Evolutionary conservation across 768 basidiomycete species (phyloP), one percentile per base, ranked within the genome.

Genomic region (Pulveroboletus sp.): DNA sequence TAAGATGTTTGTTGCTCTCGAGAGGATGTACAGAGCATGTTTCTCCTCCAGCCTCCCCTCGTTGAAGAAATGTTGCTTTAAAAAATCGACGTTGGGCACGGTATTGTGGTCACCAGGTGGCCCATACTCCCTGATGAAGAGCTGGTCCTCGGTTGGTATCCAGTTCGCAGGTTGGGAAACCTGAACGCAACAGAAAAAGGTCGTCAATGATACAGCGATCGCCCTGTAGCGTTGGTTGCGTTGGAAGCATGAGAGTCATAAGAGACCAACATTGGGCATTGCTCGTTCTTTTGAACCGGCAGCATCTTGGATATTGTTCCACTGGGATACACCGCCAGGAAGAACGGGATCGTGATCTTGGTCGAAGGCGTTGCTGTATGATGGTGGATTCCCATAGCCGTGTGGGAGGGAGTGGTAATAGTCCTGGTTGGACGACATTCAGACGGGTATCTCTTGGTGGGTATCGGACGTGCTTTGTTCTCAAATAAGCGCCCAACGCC

Each of bases 31-130:
- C 43, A 95, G 63, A 0, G 94, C 93, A 67, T 96, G 91, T 10
- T 78, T 74, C 62, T 95, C 91, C 0, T 83, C 86, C 59, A 96
- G 63, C 16, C 86, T 71, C 1, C 93, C 93, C 63, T 95, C 93
- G 12, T 79, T 75, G 67, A 89, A 85, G 71, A 97, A 95, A 68
- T 97, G 94, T 44, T 86, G 78, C 68, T 87, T 92, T 51, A 97
- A 73, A 66, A 87, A 90, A 1, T 78, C 77, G 46, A 85, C 78
- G 62, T 92, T 89, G 17, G 91, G 86, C 54, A 81, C 81, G 45
- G 70, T 68, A 30, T 78, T 71, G 24, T 47, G 43, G 17, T 65
- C 63, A 17, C 64, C 64, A 5, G 57, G 43, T 19, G 61, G 63
- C 47, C 82, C 79, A 50, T 73, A 61, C 56, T 79, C 71, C 36